Conservation (phyloP, 352 stramenopile species). For the Phytophthora ramorum region DNA sequence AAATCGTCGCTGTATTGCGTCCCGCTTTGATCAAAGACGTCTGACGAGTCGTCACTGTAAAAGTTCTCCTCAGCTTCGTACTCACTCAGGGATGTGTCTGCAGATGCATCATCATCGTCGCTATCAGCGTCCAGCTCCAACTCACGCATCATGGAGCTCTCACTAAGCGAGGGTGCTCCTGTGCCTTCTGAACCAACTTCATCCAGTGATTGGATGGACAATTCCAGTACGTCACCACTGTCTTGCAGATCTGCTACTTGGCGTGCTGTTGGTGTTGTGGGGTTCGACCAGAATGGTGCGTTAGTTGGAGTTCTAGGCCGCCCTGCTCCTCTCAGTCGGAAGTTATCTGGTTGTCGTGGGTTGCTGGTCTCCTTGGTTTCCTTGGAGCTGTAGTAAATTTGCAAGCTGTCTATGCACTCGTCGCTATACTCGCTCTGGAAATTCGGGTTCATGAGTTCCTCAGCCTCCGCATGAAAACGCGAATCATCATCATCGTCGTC, state of each 20-base stretch:
- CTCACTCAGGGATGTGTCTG: conserved; percentile 70
- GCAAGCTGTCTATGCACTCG: conserved; percentile 79
- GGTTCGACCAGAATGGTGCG: conserved; percentile 10
- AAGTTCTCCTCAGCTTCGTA: conserved; percentile 87
- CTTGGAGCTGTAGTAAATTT: conserved; percentile 68
- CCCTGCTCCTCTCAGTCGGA: conserved; percentile 3
- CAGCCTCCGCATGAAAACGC: conserved; percentile 59
- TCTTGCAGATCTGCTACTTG: conserved; percentile 18
- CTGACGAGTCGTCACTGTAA: conserved; percentile 80
- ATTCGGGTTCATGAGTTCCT: conserved; percentile 82
- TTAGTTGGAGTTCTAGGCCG: conserved; percentile 8
- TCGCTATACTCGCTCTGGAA: conserved; percentile 85
- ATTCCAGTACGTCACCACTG: conserved; percentile 28
- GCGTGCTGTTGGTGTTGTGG: conserved; percentile 1
- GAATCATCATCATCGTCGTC: conserved; percentile 43
- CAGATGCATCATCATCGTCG: conserved; percentile 38
- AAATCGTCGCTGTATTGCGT: conserved; percentile 87
- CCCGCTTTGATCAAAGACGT: conserved; percentile 73
- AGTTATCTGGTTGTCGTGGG: conserved; percentile 9
- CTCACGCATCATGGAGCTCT: conserved; percentile 69
- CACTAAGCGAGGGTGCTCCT: conserved; percentile 41
- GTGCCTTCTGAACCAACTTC: conserved; percentile 34
- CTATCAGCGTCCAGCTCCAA: conserved; percentile 63
- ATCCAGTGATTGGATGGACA: conserved; percentile 41
- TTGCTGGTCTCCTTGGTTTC: conserved; percentile 27